Evolutionary conservation across 2,329 filamentous ascomycete species (phyloP).

Genomic region (Monilinia polystroma): DNA sequence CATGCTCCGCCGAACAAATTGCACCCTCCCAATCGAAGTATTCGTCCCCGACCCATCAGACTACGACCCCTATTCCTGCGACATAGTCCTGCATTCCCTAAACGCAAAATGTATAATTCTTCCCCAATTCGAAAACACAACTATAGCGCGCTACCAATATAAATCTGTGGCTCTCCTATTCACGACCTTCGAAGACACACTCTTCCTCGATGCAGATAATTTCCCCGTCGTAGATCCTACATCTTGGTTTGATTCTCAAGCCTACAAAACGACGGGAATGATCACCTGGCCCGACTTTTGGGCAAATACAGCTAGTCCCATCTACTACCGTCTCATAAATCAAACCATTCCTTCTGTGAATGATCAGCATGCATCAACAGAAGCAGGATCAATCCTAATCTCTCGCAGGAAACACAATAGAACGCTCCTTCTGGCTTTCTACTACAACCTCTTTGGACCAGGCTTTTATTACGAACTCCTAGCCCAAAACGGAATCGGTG

Average conservation of each 20-base stretch:
- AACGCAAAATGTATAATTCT: conserved; percentile 46
- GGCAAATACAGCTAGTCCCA: conserved; percentile 42
- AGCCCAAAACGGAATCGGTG: conserved; percentile 17
- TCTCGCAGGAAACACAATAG: neutral
- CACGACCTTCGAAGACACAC: conserved; percentile 49
- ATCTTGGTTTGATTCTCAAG: conserved; percentile 43
- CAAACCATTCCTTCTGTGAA: conserved; percentile 1
- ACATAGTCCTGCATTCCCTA: conserved; percentile 41
- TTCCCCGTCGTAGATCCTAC: conserved; percentile 47
- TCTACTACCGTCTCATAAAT: conserved; percentile 43
- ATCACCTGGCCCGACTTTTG: conserved; percentile 51
- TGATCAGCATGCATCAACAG: conserved; percentile 20
- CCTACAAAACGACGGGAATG: conserved; percentile 45
- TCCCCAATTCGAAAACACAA: conserved; percentile 34
- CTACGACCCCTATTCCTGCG: conserved; percentile 44
- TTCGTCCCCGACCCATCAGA: conserved; percentile 43
- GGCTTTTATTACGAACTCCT: conserved; percentile 20
- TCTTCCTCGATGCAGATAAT: conserved; percentile 50
- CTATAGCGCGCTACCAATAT: conserved; percentile 48
- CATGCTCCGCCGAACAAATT: conserved; percentile 44
- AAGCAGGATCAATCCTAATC: conserved; percentile 22
- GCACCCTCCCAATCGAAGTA: conserved; percentile 44
- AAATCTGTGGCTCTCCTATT: conserved; percentile 51
- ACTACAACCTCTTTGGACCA: conserved; percentile 23
- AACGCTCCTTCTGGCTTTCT: conserved; percentile 21